Evolutionary conservation across 73 alveolate species (phyloP).

Genomic region (Tetrahymena thermophila): DNA sequence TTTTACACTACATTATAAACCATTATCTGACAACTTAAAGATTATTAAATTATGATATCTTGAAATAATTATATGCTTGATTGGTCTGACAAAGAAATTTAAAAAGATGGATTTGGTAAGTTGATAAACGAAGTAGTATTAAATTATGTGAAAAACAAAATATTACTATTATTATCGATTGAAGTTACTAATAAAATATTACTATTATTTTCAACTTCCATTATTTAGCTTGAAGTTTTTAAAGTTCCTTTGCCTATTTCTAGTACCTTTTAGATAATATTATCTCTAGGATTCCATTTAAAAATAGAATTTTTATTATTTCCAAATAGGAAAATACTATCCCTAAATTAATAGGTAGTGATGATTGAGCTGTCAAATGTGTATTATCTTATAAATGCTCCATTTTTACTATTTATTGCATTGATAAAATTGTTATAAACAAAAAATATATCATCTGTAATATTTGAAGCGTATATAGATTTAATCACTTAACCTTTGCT

Average conservation of each 20-base stretch:
- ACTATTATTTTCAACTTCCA: not conserved
- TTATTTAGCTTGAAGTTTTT: not conserved
- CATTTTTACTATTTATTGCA: not conserved
- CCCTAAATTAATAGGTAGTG: not conserved
- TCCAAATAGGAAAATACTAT: not conserved
- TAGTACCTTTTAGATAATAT: not conserved
- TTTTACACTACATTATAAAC: not conserved
- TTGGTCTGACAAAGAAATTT: not conserved
- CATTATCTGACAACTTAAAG: not conserved
- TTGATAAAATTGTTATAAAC: not conserved
- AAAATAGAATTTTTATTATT: not conserved
- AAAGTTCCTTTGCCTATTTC: not conserved
- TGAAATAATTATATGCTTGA: not conserved
- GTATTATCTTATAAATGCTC: not conserved
- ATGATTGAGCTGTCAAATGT: not conserved
- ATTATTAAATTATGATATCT: too few relatives aligned
- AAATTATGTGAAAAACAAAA: not conserved
- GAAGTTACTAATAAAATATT: not conserved
- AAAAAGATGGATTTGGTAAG: not conserved
- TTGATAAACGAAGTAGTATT: not conserved
- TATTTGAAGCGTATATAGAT: not conserved
- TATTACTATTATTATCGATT: not conserved
- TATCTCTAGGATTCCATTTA: not conserved
- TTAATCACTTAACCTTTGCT: not conserved
- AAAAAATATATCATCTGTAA: not conserved